phyloP scores from a whole-genome alignment of 2,329 filamentous ascomycete genomes.

The Fusarium staphyleae region DNA sequence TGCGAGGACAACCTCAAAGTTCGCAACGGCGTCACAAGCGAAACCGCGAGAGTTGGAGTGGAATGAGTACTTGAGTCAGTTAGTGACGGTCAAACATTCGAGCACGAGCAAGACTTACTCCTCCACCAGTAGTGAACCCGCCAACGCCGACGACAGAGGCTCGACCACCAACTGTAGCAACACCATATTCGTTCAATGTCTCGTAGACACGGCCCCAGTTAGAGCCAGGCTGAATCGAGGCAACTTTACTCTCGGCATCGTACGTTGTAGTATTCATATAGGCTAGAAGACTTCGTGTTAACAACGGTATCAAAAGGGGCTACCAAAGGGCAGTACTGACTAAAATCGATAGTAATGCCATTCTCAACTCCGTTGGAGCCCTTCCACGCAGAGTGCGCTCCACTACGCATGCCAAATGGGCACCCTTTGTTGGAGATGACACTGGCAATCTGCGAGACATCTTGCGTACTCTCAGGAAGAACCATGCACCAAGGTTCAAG shows the following conservation, averaged over 20 bases:
- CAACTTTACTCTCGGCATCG: conserved; percentile 39
- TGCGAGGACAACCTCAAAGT: conserved; percentile 54
- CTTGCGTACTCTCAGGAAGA: conserved; percentile 33
- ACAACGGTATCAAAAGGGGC: too few species aligned
- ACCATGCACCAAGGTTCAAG: conserved; percentile 43
- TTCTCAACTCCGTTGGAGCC: conserved; percentile 40
- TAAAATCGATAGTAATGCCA: conserved; percentile 43
- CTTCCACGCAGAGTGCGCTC: conserved; percentile 45
- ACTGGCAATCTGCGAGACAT: conserved; percentile 38
- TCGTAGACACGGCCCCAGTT: conserved; percentile 49
- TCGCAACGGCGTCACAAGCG: conserved; percentile 50
- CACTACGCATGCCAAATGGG: conserved; percentile 44
- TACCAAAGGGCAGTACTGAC: neutral
- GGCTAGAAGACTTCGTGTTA: conserved; percentile 3
- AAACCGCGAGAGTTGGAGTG: conserved; percentile 47
- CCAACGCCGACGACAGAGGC: conserved; percentile 45
- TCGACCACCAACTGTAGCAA: conserved; percentile 54
- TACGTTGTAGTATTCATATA: conserved; percentile 45
- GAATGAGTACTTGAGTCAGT: conserved; percentile 40
- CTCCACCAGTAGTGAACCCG: conserved; percentile 42
- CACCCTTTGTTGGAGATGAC: conserved; percentile 33
- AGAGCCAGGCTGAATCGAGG: conserved; percentile 49
- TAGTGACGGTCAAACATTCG: neutral
- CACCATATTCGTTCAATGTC: conserved; percentile 42
- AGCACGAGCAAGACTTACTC: conserved; percentile 14